A percentile compares a stretch with the other conserved stretches of the same genome.
These are phyloP conservation scores for Brassica nigra DNA, from an alignment of 345 rosid genomes.

Conservation along the genomic window DNA sequence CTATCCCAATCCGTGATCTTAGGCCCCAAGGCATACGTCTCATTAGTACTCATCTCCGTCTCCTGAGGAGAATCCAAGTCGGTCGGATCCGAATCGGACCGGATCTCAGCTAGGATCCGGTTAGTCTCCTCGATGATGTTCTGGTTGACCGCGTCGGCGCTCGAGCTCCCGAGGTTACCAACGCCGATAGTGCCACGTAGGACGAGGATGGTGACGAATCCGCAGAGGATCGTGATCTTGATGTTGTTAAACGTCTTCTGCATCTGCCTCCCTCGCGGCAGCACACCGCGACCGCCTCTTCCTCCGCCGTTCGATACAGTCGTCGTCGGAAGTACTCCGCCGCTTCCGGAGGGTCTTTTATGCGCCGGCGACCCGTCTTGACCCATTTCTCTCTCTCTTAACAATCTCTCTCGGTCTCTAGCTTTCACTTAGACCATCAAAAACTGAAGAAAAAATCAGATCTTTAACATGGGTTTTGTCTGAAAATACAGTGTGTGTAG, in stretches of 20 bases:
- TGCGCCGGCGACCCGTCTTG: conserved; percentile 50
- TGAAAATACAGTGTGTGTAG: neutral
- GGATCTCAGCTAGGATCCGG: conserved; percentile 89
- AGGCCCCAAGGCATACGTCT: conserved; percentile 77
- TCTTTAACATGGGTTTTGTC: neutral
- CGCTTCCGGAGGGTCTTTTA: conserved; percentile 64
- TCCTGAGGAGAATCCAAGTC: conserved; percentile 62
- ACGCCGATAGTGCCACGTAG: conserved; percentile 95
- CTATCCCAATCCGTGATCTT: conserved; percentile 70
- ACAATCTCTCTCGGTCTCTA: neutral
- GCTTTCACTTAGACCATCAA: conserved; percentile 29
- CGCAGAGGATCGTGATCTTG: conserved; percentile 95
- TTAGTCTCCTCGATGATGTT: conserved; percentile 81
- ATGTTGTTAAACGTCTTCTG: conserved; percentile 95
- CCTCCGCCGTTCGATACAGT: conserved; percentile 55
- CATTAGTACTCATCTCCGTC: conserved; percentile 54
- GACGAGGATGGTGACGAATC: conserved; percentile 93
- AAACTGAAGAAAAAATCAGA: neutral
- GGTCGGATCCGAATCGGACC: conserved; percentile 75
- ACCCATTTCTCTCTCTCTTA: conserved; percentile 51
- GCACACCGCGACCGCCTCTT: conserved; percentile 39
- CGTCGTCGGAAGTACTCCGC: conserved; percentile 48
- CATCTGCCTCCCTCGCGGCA: conserved; percentile 89
- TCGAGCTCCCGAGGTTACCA: conserved; percentile 75
- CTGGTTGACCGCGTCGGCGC: conserved; percentile 86